Evolutionary conservation across 768 basidiomycete species (phyloP).

Genomic region (Grammothele lineata): DNA sequence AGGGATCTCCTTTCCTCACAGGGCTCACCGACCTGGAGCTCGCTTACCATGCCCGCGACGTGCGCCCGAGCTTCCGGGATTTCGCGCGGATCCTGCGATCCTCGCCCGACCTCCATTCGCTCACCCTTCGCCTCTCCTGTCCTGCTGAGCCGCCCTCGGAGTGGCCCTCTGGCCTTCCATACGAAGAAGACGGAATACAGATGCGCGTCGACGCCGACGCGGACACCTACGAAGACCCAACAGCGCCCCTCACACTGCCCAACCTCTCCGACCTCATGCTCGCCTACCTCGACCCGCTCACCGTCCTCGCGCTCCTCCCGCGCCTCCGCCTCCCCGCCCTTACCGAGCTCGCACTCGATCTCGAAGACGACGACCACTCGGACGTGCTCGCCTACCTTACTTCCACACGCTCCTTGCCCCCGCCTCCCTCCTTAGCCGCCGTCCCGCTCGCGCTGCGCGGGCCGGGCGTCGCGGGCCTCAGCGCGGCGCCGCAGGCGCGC

Average conservation of each 20-base stretch:
- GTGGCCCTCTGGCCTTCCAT: conserved; percentile 26
- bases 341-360: conserved; percentile 43
- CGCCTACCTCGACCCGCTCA: conserved; percentile 28
- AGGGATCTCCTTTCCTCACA: conserved; percentile 33
- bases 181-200: conserved; percentile 5
- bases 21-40: conserved; percentile 52
- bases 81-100: conserved; percentile 48
- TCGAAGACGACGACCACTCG: conserved; percentile 51
- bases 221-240: conserved; percentile 8
- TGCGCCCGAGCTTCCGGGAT: conserved; percentile 53
- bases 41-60: conserved; percentile 58
- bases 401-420: conserved; percentile 29
- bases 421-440: background rate
- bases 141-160: conserved; percentile 40
- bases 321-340: conserved; percentile 34
- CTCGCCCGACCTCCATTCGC: conserved; percentile 49
- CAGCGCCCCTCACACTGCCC: conserved; percentile 17
- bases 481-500: conserved; percentile 22
- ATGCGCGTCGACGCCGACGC: background rate
- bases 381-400: conserved; percentile 44
- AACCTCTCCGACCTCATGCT: conserved; percentile 29
- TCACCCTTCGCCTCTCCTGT: conserved; percentile 55
- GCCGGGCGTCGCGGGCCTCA: conserved; percentile 6
- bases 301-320: conserved; percentile 28
- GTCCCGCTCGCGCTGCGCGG: conserved; percentile 3